Base-by-base conservation (phyloP, 176 grass and related monocot species). In the Stipa capillata region DNA sequence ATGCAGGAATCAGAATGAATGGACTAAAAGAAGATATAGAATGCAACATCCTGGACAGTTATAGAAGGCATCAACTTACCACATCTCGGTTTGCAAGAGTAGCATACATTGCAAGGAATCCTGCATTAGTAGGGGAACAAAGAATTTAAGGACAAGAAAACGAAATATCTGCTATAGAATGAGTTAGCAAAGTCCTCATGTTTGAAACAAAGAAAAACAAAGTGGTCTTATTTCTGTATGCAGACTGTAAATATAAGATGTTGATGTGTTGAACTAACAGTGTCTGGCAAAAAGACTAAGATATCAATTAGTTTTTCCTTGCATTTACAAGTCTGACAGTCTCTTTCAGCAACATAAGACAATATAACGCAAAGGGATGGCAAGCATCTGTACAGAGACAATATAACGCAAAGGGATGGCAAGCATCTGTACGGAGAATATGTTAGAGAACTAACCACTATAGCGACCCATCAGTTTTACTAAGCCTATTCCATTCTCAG, bases 401-500 rank as follows among this genome's bases (percentile, higher is more conserved):
- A n/a, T n/a, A n/a, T n/a, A n/a, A 87, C 5, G 7, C 66, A 58
- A n/a, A 65, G 8, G 69, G 17, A 79, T 16, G 16, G 32, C 6
- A 74, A 29, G 13, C 29, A 82, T 83, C 36, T 58, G 3, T 47
- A 64, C 64, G 44, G 35, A 70, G 18, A 52, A 69, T 37, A 39
- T 61, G 50, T 54, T n/a, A 73, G 64, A 77, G 61, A 92, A 89
- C 77, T 89, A 81, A 99, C 96, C 96, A 88, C 96, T 99, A 68
- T 99, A 94, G 34, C 92, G 96, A 62, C 96, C 96, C 96, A 95
- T 99, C 76, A 98, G 76, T 73, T 99, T 99, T 60, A 99, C 96
- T 51, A 99, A 83, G 29, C 96, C 96, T 83, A 99, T 99, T 60
- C 96, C 96, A 44, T 99, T 94, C 79, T 99, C 96, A n/a, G 78